Evolutionary conservation across 2,329 filamentous ascomycete genomes (phyloP).

Genomic region (Aspergillus sp.): DNA sequence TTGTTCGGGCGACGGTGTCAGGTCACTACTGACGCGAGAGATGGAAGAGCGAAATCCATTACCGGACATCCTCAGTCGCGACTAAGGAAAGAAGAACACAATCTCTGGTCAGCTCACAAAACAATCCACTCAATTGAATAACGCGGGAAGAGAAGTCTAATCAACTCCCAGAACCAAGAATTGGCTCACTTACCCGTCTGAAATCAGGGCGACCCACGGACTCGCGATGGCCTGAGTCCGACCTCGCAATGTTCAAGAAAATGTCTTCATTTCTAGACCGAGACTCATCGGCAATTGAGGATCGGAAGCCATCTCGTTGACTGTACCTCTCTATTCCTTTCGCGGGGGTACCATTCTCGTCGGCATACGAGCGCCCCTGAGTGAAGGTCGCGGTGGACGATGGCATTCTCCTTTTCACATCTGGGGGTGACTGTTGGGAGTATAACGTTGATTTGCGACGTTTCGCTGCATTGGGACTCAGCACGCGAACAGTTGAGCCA

Average conservation of each 20-base stretch:
- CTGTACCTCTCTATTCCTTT: constrained; percentile 28
- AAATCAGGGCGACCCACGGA: constrained; percentile 40
- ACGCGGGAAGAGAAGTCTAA: constrained; percentile 1
- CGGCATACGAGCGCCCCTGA: constrained; percentile 27
- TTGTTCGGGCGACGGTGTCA: constrained; percentile 39
- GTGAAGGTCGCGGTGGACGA: constrained; percentile 30
- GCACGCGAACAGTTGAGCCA: constrained; percentile 23
- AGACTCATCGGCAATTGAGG: constrained; percentile 37
- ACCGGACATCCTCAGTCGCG: constrained; percentile 38
- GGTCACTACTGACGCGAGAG: constrained; percentile 30
- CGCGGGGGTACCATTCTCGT: constrained; percentile 25
- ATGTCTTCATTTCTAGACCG: constrained; percentile 45
- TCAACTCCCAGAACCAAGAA: constrained; percentile 1
- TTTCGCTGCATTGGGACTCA: constrained; percentile 30
- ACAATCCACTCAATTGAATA: background rate
- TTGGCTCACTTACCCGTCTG: constrained; percentile 34
- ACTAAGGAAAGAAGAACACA: constrained; percentile 24
- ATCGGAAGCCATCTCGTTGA: constrained; percentile 31
- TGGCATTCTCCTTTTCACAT: constrained; percentile 35
- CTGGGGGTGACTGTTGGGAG: constrained; percentile 24
- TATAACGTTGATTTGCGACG: constrained; percentile 26
- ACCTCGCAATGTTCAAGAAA: constrained; percentile 48
- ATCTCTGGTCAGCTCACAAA: constrained; percentile 19
- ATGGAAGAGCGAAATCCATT: constrained; percentile 35
- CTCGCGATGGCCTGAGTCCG: constrained; percentile 39